Percentiles rank a stretch among this genome's conserved stretches.
phyloP scores from a whole-genome alignment of 108 stramenopile genomes.

The Pseudonitzschia delicatissima region DNA sequence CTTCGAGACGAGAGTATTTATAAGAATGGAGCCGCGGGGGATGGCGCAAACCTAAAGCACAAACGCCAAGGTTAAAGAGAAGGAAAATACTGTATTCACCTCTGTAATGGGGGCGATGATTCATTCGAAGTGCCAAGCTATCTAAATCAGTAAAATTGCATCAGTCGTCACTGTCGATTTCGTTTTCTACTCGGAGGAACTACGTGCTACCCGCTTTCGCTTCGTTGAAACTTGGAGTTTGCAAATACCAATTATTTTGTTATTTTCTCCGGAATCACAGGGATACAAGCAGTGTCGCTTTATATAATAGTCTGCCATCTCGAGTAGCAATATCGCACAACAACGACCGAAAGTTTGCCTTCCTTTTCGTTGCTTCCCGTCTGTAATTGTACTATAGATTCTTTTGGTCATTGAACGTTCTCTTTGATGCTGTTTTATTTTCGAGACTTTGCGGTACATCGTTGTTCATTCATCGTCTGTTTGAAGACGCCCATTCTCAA shows the following conservation, averaged over 20 bases:
- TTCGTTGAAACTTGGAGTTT: neutral
- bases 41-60: constrained; percentile 42
- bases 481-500: neutral
- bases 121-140: neutral
- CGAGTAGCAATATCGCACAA: no score
- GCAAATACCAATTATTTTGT: neutral
- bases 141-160: no score
- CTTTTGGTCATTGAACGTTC: no score
- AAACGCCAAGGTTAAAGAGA: constrained; percentile 44
- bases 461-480: no score
- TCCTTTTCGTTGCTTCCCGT: no score
- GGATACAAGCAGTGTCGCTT: no score
- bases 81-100: neutral
- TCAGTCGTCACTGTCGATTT: neutral
- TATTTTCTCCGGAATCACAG: no score
- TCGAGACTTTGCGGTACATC: no score
- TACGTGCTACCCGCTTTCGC: neutral
- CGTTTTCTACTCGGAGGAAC: neutral
- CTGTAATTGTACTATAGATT: no score
- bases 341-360: no score
- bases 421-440: no score
- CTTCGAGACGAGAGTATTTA: constrained; percentile 46
- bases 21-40: constrained; percentile 34
- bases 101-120: neutral
- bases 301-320: no score